Percentiles rank a stretch among this genome's conserved stretches.
phyloP scores from a whole-genome alignment of 306 rosid genomes.

The Acmispon strigosus region DNA sequence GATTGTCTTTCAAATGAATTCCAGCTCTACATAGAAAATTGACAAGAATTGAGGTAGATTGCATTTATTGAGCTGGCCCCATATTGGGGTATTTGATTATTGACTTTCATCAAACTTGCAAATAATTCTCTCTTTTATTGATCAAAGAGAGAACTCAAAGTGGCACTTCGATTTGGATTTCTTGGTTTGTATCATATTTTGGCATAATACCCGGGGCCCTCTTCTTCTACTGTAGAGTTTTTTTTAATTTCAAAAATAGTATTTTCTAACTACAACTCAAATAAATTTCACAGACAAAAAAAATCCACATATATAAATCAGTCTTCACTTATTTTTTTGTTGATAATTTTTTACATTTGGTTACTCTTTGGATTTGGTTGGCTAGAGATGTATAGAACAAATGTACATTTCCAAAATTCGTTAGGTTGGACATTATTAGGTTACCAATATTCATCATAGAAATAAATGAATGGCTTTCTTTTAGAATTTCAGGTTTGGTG shows the following conservation, averaged over 20 bases:
- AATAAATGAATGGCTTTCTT: neutral
- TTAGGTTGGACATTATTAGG: neutral
- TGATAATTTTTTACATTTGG: neutral
- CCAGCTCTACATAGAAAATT: constrained; percentile 23
- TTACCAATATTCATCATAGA: neutral
- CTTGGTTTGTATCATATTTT: constrained; percentile 31
- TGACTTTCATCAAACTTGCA: constrained; percentile 34
- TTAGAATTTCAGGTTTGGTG: neutral
- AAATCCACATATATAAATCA: neutral
- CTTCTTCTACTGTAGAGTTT: constrained; percentile 2
- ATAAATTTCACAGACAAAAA: neutral
- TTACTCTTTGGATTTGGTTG: neutral
- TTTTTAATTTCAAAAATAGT: constrained; percentile 6
- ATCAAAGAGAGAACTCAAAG: constrained; percentile 27
- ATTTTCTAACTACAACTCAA: neutral
- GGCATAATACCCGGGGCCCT: constrained; percentile 27
- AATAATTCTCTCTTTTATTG: constrained; percentile 23
- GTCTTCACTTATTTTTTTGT: neutral
- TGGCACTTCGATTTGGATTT: constrained; percentile 31
- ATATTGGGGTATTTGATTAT: constrained; percentile 13
- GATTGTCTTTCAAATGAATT: constrained; percentile 3
- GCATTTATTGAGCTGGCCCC: constrained; percentile 47
- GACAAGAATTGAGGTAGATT: constrained; percentile 33
- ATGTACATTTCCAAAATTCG: neutral
- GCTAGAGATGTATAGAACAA: neutral